Evolutionary conservation across 73 alveolate species (phyloP).

Genomic region (Stentor roeselii): DNA sequence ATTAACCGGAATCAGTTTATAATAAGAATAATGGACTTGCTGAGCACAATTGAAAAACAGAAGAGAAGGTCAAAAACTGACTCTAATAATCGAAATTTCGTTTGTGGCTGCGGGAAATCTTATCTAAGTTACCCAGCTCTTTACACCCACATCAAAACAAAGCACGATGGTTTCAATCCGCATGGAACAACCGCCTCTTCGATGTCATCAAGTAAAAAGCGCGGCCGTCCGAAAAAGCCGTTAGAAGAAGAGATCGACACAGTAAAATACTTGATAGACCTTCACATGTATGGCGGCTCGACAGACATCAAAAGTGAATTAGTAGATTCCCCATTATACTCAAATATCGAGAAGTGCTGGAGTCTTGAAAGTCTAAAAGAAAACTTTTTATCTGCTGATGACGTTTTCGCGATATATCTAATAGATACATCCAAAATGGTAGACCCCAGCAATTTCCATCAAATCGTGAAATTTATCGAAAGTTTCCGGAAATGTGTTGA

Average conservation of each 20-base stretch:
- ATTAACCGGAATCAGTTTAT: too few species aligned
- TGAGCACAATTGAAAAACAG: neutral
- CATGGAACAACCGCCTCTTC: slow-evolving; percentile 61
- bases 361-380: neutral
- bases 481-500: neutral
- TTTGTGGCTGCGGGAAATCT: slow-evolving; percentile 95
- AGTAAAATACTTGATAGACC: neutral
- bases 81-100: slow-evolving; percentile 61
- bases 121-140: slow-evolving; percentile 98
- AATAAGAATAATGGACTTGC: too few species aligned
- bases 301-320: slow-evolving; percentile 12
- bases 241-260: neutral
- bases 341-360: neutral
- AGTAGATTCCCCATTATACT: neutral
- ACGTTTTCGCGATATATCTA: neutral
- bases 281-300: slow-evolving; percentile 1
- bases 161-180: slow-evolving; percentile 86
- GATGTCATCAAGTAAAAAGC: neutral
- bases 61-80: slow-evolving; percentile 48
- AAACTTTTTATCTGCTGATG: neutral
- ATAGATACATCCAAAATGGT: neutral
- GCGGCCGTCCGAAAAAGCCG: slow-evolving; percentile 12
- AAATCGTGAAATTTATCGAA: slow-evolving; percentile 30
- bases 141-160: slow-evolving; percentile 95
- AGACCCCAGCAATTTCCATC: slow-evolving; percentile 19